These are phyloP conservation scores for Psilocybe tampanensis DNA, from an alignment of 768 basidiomycete species.

Conservation along the genomic window DNA sequence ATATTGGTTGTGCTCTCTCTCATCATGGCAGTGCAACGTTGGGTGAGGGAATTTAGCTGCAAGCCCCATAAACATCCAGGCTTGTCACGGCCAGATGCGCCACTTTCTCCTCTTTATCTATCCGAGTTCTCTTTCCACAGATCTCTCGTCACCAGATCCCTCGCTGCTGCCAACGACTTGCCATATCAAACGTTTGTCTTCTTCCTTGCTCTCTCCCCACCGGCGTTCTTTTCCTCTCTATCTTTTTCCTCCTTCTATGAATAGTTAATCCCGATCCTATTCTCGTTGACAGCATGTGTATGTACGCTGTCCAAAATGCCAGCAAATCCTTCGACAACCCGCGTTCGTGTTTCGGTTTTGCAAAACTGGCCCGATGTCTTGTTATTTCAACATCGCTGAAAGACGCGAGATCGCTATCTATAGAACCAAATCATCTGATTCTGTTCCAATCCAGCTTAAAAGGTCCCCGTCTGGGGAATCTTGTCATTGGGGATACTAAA, in stretches of 20 bases:
- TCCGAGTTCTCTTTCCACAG: background rate
- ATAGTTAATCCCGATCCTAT: background rate
- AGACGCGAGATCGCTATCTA: too few relatives aligned
- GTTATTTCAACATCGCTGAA: too few relatives aligned
- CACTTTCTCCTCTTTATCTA: conserved; percentile 3
- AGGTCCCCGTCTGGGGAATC: too few relatives aligned
- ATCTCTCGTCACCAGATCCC: background rate
- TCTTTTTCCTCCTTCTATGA: background rate
- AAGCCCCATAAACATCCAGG: conserved; percentile 7
- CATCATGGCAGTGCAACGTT: conserved; percentile 19
- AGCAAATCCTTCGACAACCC: background rate
- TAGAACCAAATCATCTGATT: too few relatives aligned
- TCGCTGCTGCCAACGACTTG: background rate
- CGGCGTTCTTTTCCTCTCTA: background rate
- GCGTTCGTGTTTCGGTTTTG: background rate
- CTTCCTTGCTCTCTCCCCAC: background rate
- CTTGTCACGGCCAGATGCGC: conserved; percentile 13
- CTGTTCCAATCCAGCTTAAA: too few relatives aligned
- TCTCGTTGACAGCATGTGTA: background rate
- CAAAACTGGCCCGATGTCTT: too few relatives aligned
- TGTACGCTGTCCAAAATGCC: background rate
- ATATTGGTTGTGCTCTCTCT: background rate
- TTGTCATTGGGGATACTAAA: too few relatives aligned
- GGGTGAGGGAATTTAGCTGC: conserved; percentile 25
- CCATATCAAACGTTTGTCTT: background rate